These are phyloP conservation scores for Polytrichum formosum DNA, from an alignment of 225 moss, liverwort and hornwort species.

Conservation along the genomic window DNA sequence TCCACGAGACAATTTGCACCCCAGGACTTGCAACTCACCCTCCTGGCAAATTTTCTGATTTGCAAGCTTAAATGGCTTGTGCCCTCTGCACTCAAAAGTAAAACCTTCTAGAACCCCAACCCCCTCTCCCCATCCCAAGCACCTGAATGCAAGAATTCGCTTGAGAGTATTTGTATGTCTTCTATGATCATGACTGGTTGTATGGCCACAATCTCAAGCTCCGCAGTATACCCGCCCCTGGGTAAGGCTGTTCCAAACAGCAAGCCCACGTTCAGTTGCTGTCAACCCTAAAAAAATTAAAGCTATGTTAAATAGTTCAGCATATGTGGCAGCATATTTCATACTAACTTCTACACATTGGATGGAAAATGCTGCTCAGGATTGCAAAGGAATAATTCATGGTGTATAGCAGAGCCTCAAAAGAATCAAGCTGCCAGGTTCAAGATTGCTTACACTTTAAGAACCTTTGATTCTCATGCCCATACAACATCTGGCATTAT, in stretches of 20 bases:
- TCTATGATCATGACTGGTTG: conserved; percentile 39
- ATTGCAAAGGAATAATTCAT: conserved; percentile 8
- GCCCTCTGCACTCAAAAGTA: conserved; percentile 32
- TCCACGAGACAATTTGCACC: conserved; percentile 60
- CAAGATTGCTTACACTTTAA: conserved; percentile 35
- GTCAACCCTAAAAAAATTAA: conserved; percentile 5
- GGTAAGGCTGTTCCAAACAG: conserved; percentile 59
- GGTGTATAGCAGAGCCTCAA: conserved; percentile 32
- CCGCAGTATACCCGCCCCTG: conserved; percentile 44
- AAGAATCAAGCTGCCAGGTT: conserved; percentile 35
- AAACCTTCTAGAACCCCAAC: conserved; percentile 14
- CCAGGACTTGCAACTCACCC: conserved; percentile 53
- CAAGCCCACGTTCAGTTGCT: conserved; percentile 45
- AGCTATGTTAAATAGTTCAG: background rate
- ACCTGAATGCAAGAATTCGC: conserved; percentile 21
- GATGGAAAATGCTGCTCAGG: conserved; percentile 1
- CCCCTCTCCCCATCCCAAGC: conserved; percentile 67
- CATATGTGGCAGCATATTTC: background rate
- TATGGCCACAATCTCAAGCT: conserved; percentile 63
- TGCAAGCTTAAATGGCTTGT: conserved; percentile 61
- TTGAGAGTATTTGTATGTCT: conserved; percentile 35
- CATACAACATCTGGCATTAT: conserved; percentile 48
- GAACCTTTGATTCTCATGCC: conserved; percentile 39
- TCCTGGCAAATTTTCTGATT: conserved; percentile 70
- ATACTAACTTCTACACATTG: conserved; percentile 9